Evolutionary conservation across 352 stramenopile genomes (phyloP).

Genomic region (Phytophthora hibernalis): DNA sequence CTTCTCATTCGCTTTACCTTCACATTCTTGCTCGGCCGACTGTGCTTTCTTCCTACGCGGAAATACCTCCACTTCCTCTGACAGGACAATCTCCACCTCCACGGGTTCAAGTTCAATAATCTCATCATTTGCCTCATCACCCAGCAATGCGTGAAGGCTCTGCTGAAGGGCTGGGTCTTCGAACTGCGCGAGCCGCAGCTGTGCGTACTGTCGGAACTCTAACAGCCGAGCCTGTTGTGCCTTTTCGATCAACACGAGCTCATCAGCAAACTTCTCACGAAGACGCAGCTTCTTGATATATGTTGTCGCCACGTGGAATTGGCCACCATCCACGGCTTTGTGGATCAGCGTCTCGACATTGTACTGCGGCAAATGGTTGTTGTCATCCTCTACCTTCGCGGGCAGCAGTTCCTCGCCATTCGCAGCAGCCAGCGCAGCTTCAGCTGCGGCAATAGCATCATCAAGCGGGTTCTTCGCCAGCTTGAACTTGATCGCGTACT

Average conservation of each 20-base stretch:
- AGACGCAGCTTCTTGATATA: slow-evolving; percentile 88
- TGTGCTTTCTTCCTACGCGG: slow-evolving; percentile 43
- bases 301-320: slow-evolving; percentile 76
- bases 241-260: slow-evolving; percentile 69
- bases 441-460: slow-evolving; percentile 37
- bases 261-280: slow-evolving; percentile 58
- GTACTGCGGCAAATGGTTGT: slow-evolving; percentile 49
- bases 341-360: slow-evolving; percentile 60
- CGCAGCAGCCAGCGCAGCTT: slow-evolving; percentile 36
- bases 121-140: slow-evolving; percentile 50
- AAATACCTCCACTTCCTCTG: slow-evolving; percentile 65
- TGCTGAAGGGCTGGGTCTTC: slow-evolving; percentile 51
- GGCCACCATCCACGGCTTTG: slow-evolving; percentile 61
- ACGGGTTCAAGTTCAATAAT: slow-evolving; percentile 55
- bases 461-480: slow-evolving; percentile 50
- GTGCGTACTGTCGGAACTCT: slow-evolving; percentile 71
- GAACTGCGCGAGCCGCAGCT: slow-evolving; percentile 55
- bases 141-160: slow-evolving; percentile 50
- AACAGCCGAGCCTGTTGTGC: slow-evolving; percentile 52
- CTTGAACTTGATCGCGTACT: slow-evolving; percentile 89
- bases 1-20: slow-evolving; percentile 16
- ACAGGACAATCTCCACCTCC: slow-evolving; percentile 65
- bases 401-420: slow-evolving; percentile 19
- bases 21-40: slow-evolving; percentile 20
- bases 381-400: slow-evolving; percentile 29